phyloP scores from a whole-genome alignment of 2,329 filamentous ascomycete species.

The Monilinia fructigena region DNA sequence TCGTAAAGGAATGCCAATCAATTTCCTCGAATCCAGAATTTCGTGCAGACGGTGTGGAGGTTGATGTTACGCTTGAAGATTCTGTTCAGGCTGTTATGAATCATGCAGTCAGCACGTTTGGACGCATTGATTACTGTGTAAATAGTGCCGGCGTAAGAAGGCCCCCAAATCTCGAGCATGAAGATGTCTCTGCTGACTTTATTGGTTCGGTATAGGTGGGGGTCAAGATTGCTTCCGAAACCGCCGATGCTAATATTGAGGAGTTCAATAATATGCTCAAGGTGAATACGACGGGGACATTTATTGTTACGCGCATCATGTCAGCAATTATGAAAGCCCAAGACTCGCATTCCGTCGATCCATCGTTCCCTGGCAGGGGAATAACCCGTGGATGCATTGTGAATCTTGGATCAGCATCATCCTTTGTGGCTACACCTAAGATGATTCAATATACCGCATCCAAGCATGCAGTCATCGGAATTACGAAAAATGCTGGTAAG shows the following conservation, averaged over 20 bases:
- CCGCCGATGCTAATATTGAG: constrained; percentile 18
- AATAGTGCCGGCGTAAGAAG: constrained; percentile 25
- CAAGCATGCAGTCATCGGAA: constrained; percentile 25
- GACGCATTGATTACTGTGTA: constrained; percentile 25
- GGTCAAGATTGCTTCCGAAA: constrained; percentile 1
- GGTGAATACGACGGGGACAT: constrained; percentile 22
- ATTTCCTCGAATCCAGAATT: constrained; percentile 10
- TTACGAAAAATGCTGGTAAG: constrained; percentile 23
- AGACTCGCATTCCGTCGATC: not conserved
- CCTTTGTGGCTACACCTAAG: constrained; percentile 20
- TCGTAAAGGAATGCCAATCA: constrained; percentile 13
- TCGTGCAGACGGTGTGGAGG: not conserved
- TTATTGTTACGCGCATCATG: constrained; percentile 13
- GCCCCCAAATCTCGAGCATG: not conserved
- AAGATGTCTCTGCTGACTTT: not conserved
- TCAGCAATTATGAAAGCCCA: constrained; percentile 21
- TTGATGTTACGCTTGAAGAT: constrained; percentile 19
- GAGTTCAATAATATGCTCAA: constrained; percentile 23
- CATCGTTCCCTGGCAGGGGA: not conserved
- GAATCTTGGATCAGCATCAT: constrained; percentile 23
- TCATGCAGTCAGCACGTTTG: constrained; percentile 12
- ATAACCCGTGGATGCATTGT: constrained; percentile 23
- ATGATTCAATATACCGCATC: constrained; percentile 25
- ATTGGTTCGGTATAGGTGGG: constrained; percentile 17
- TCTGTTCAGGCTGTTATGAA: constrained; percentile 12